A percentile compares a stretch with the other conserved stretches of the same genome.
These are phyloP conservation scores for Podaxis sp. DNA, from an alignment of 768 basidiomycete species.

Conservation along the genomic window DNA sequence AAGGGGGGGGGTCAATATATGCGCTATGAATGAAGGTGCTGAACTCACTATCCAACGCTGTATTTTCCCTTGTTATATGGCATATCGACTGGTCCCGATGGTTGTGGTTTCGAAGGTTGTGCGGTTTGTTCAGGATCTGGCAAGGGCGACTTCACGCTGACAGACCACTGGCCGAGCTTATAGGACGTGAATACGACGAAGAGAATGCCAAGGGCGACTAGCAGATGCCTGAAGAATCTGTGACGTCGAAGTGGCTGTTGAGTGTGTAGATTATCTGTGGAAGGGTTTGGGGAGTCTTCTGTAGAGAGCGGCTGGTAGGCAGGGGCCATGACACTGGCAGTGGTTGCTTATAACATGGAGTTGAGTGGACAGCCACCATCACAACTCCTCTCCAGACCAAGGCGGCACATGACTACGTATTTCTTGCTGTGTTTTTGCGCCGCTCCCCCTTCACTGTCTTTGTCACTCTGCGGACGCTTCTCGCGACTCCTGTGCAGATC, in stretches of 20 bases:
- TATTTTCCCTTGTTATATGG: constrained; percentile 58
- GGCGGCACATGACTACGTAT: not conserved
- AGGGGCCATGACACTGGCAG: constrained; percentile 19
- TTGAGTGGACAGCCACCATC: constrained; percentile 19
- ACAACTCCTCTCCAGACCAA: not conserved
- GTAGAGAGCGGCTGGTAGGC: constrained; percentile 26
- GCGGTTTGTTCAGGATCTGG: not conserved
- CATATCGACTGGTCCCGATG: constrained; percentile 15
- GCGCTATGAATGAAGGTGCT: not conserved
- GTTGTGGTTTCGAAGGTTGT: not conserved
- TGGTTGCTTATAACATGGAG: constrained; percentile 21
- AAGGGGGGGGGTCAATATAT: constrained; percentile 14
- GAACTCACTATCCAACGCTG: constrained; percentile 78
- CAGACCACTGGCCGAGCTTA: constrained; percentile 43
- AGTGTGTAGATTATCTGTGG: constrained; percentile 22
- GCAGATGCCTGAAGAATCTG: constrained; percentile 14
- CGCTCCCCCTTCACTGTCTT: no score
- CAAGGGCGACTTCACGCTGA: constrained; percentile 12
- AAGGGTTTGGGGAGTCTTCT: constrained; percentile 20
- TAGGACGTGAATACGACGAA: constrained; percentile 41
- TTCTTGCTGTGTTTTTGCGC: no score
- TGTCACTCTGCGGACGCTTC: no score
- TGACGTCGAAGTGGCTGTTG: constrained; percentile 22
- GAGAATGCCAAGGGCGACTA: constrained; percentile 35
- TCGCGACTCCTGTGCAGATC: no score